Evolutionary conservation across 768 basidiomycete genomes (phyloP), one percentile per base, ranked within the genome.

Genomic region (Phylloporus arenicola): DNA sequence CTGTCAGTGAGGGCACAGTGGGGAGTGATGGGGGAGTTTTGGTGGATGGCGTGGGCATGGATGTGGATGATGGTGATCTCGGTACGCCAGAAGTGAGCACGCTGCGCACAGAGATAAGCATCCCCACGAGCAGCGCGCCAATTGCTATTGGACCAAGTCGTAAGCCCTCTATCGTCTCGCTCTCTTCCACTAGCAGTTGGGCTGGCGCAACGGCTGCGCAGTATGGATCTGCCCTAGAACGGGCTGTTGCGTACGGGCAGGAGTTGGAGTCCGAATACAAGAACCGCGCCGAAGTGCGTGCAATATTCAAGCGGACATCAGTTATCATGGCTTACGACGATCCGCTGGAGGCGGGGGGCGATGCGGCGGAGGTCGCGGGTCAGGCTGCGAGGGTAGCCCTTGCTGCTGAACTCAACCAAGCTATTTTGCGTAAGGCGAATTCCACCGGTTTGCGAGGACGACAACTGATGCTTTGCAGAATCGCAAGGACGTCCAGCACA

Each of bases 241-340:
- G 68, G 22, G 86, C 88, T 1, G 78, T 92, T 50, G 62, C 68
- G n/a, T 91, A 89, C 56, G 91, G 91, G 0, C 85, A 87, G 59
- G 65, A 72, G 6, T 68, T 92, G 54, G 79, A 83, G 52, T 74
- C 79, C 22, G 83, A 87, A 52, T 89, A 86, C 68, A 80, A 80
- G 62, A 64, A 70, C 29, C 77, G 89, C 20, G 71, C 80, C 1
- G 81, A 82, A 57, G 78, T 92, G 29, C 78, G 81, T 48, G 72
- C 75, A 13, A 72, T 87, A 43, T 81, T 89, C 64, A 82, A 82
- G 61, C 78, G 81, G 48, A 86, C 90, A 9, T 86, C 89, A 54
- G 81, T 84, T 24, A 82, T 92, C 49, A 79, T 92, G 51, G 88
- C 89, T 33, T 92, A 82, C 63, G 79, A 84, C 38, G 83, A 89